phyloP scores from a whole-genome alignment of 2,329 filamentous ascomycete species.

The Sporothrix sp. region DNA sequence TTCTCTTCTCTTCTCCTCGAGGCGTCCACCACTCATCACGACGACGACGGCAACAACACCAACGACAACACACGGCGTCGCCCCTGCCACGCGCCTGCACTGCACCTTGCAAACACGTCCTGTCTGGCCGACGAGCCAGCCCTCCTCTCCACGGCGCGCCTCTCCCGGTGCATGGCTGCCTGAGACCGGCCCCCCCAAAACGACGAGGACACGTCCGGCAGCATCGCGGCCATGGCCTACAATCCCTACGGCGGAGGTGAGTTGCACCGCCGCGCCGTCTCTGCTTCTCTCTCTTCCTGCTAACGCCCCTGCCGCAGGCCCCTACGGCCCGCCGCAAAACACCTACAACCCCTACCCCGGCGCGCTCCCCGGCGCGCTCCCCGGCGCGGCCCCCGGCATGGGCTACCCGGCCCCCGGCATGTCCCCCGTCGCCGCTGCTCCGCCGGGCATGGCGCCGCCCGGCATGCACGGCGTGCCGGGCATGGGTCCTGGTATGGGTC shows the following conservation, averaged over 20 bases:
- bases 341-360: conserved; percentile 63
- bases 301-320: conserved; percentile 19
- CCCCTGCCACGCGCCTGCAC: too few relatives aligned
- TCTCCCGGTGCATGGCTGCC: too few relatives aligned
- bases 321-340: conserved; percentile 61
- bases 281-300: neutral
- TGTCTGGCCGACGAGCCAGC: too few relatives aligned
- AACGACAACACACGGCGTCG: too few relatives aligned
- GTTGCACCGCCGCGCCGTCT: neutral
- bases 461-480: conserved; percentile 67
- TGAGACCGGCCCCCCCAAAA: too few relatives aligned
- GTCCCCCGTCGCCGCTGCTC: conserved; percentile 44
- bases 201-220: too few relatives aligned
- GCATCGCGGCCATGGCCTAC: conserved; percentile 40
- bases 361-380: conserved; percentile 26
- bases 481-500: conserved; percentile 65
- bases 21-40: too few relatives aligned
- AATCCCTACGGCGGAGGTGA: conserved; percentile 51
- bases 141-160: too few relatives aligned
- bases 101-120: too few relatives aligned
- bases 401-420: conserved; percentile 73
- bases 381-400: conserved; percentile 59
- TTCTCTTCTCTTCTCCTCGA: neutral
- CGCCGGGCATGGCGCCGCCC: conserved; percentile 69
- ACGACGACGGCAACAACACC: too few relatives aligned